Base-by-base conservation (phyloP, 225 moss, liverwort and hornwort genomes). In the Marchantia paleacea region DNA sequence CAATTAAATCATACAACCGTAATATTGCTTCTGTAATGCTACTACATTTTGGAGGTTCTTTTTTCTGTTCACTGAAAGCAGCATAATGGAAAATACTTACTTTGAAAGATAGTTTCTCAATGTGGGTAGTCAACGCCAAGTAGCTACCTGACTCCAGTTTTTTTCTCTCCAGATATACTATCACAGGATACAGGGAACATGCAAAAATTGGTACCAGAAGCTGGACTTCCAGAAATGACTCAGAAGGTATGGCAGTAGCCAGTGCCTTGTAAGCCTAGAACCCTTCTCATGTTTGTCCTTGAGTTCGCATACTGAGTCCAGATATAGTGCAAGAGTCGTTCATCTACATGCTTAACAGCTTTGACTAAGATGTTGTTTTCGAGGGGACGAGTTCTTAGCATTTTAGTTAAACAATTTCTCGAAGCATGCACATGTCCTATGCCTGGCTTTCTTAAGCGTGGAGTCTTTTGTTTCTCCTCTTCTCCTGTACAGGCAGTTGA, bases 131-230 rank as follows among this genome's bases (percentile, higher is more conserved):
- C 15, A 72, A 18, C 48, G 3, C 4, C 72, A 51, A 12, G 51
- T 52, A 72, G 50, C 20, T 52, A 72, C n/a, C 69, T 69, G 47
- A 39, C 49, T 20, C 10, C 3, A 50, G 69, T 69, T 49, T 22
- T 71, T 50, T 3, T 49, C 58, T 74, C 69, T 82, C 75, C 90
- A 96, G 94, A 91, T 79, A 89, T 89, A 54, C 64, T 99, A 68
- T 91, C 90, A 79, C 68, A 83, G 65, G 99, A 99, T 86, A 86
- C 92, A 63, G 85, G 89, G 20, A 90, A 89, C 85, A 89, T 99
- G 91, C 79, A 92, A 77, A 88, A 90, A 77, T 88, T 99, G 88
- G 94, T 99, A 62, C 94, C 99, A 67, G 91, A 92, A 74, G 99
- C 92, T 55, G 92, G 90, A 83, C 90, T 94, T 84, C 87, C 87